Conservation (phyloP, 306 rosid species). For the Fagus sylvatica region DNA sequence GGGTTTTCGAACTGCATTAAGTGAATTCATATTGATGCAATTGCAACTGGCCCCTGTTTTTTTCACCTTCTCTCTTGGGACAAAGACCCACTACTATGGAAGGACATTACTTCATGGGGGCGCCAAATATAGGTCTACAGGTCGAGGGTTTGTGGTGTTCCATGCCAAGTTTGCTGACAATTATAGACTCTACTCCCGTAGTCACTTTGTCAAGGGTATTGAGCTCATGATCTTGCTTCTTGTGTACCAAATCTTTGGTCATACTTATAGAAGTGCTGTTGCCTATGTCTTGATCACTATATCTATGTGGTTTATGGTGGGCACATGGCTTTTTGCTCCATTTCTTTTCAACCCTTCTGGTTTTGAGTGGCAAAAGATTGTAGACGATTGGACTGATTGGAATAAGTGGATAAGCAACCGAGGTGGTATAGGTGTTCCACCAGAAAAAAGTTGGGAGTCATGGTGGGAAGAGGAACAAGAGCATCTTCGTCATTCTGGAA, state of each 20-base stretch:
- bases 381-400: conserved; percentile 99
- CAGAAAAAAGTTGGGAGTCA: conserved; percentile 98
- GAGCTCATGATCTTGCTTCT: conserved; percentile 87
- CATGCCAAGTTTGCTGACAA: conserved; percentile 99
- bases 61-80: conserved; percentile 95
- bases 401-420: conserved; percentile 93
- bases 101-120: conserved; percentile 98
- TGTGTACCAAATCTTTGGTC: conserved; percentile 86
- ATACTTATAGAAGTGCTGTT: conserved; percentile 69
- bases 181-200: conserved; percentile 94
- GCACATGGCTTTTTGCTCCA: conserved; percentile 98
- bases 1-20: conserved; percentile 94
- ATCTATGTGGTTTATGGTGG: conserved; percentile 99
- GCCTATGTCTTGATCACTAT: conserved; percentile 85
- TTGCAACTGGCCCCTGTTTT: conserved; percentile 95
- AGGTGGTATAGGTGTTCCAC: conserved; percentile 91
- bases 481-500: conserved; percentile 88
- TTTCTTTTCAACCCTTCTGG: conserved; percentile 98
- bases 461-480: conserved; percentile 99
- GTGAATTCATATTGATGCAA: conserved; percentile 94
- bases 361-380: conserved; percentile 99
- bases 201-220: conserved; percentile 97
- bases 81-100: conserved; percentile 95
- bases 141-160: conserved; percentile 97
- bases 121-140: conserved; percentile 92